phyloP scores from a whole-genome alignment of 2,329 filamentous ascomycete species.

The Aspergillus quadricinctus region DNA sequence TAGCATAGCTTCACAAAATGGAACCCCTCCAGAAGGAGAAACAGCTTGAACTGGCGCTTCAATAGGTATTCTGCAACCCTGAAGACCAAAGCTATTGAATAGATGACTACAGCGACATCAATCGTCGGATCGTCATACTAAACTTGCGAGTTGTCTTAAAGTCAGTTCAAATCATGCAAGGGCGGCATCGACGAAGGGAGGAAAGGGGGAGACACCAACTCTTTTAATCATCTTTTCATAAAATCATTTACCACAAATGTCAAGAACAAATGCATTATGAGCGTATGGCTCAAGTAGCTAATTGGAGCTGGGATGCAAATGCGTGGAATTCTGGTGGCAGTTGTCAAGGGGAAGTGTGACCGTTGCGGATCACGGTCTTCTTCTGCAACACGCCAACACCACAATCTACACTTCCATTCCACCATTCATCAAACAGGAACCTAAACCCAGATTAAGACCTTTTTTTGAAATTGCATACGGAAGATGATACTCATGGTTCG shows the following conservation, averaged over 20 bases:
- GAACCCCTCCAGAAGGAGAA: not conserved
- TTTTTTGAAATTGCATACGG: not conserved
- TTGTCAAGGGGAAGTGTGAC: not conserved
- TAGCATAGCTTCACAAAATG: not conserved
- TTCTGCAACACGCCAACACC: not conserved
- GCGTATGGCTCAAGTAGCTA: not conserved
- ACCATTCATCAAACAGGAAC: not conserved
- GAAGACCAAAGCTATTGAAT: not conserved
- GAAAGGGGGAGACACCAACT: not conserved
- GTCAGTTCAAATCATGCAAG: not conserved
- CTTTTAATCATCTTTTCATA: not conserved
- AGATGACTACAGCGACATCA: not conserved
- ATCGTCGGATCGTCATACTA: not conserved
- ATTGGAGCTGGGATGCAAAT: not conserved
- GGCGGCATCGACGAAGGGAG: not conserved
- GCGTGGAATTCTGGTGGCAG: not conserved
- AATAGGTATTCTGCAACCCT: not conserved
- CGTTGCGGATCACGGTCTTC: not conserved
- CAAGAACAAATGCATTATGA: not conserved
- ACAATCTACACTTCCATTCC: not conserved
- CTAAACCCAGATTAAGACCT: not conserved
- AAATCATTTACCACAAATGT: not conserved
- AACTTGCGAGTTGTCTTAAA: not conserved
- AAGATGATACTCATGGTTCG: not conserved
- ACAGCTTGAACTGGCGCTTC: not conserved